Conservation (phyloP, 345 rosid genomes). For the Moricandia arvensis region DNA sequence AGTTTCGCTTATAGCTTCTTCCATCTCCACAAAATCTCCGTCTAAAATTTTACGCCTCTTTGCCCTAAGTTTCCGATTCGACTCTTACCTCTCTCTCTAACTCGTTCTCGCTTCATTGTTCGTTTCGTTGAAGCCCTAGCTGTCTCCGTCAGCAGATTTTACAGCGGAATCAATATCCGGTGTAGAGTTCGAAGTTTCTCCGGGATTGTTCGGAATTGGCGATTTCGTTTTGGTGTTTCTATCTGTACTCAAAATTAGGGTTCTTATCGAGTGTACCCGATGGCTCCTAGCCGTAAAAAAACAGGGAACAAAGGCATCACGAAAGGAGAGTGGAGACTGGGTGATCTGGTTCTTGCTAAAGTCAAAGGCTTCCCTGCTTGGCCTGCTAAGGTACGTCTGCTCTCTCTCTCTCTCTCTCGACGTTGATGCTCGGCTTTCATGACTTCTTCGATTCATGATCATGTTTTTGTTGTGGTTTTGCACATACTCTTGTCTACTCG, state of each 20-base stretch:
- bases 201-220: neutral
- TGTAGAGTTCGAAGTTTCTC: conserved; percentile 14
- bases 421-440: neutral
- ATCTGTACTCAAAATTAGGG: conserved; percentile 29
- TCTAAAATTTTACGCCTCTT: neutral
- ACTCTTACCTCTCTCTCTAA: neutral
- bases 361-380: conserved; percentile 95
- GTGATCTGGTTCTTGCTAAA: conserved; percentile 97
- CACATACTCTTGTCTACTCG: neutral
- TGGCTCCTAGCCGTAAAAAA: conserved; percentile 79
- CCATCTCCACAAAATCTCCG: conserved; percentile 11
- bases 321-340: conserved; percentile 66
- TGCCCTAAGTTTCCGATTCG: neutral
- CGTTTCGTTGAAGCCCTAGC: conserved; percentile 7
- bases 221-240: neutral
- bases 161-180: neutral
- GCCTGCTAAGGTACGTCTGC: conserved; percentile 84
- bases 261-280: conserved; percentile 28
- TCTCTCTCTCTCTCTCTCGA: neutral
- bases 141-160: neutral
- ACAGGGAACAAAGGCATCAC: conserved; percentile 63
- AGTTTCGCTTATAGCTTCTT: conserved; percentile 6
- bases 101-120: neutral
- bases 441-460: neutral
- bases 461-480: neutral